Evolutionary conservation across 768 basidiomycete species (phyloP), one percentile per base, ranked within the genome.

Genomic region (Fistulinella prunicolor): DNA sequence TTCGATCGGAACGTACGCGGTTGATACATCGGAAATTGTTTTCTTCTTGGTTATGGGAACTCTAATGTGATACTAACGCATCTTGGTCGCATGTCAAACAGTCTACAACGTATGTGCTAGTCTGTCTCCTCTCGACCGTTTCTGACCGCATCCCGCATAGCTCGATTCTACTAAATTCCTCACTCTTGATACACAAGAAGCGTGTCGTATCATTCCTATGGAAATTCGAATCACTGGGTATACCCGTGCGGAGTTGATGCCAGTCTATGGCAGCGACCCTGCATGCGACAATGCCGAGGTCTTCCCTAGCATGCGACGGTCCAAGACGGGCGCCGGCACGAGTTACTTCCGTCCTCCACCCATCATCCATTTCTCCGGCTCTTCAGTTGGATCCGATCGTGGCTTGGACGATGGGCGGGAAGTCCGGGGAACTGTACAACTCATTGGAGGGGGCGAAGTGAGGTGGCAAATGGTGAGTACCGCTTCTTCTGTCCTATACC

Each of bases 181-280:
- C 29, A 59, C 66, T 13, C 48, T 61, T 17, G 51, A 52, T 3
- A 55, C 69, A 3, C 60, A 67, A 51, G 80, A 80, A 62, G 78
- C 73, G 2, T 72, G 73, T 42, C 72, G 74, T n/a, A 73, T 81
- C 42, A 77, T 82, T 36, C 78, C 80, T 2, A 65, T 80, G 66
- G 71, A 69, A 17, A 46, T 83, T n/a, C 70, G 67, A 10, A 60
- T 77, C 30, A 53, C 60, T 0, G 66, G 71, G 7, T 78, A 75
- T 42, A 67, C 68, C 0, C 58, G 61, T 19, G 55, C 60, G 3
- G 47, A 38, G 9, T n/a, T 59, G 29, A 56, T 64, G 54, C 59
- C 59, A 2, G 26, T 64, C 30, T 39, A 54, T 21, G 48, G 50
- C 14, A 12, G 34, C 16, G 47, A 55, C n/a, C 29, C 14, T 9